Percentiles rank a stretch among this genome's conserved stretches.
phyloP scores from a whole-genome alignment of 169 alveolate species.

The Theileria annulata region DNA sequence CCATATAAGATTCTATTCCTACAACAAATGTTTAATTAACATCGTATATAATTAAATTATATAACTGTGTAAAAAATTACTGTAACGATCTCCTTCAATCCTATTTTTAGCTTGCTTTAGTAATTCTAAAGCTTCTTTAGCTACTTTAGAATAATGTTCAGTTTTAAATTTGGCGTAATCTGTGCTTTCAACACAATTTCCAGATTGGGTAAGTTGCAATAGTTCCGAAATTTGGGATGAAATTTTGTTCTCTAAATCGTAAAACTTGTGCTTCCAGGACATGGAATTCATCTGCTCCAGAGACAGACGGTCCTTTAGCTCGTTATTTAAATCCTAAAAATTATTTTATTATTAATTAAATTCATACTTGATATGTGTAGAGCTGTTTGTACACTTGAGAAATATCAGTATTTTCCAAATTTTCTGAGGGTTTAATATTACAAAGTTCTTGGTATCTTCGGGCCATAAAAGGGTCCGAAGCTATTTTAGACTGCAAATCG shows the following conservation, averaged over 20 bases:
- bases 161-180: conserved; percentile 37
- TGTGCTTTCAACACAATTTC: conserved; percentile 28
- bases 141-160: conserved; percentile 56
- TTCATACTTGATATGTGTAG: conserved; percentile 30
- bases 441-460: conserved; percentile 35
- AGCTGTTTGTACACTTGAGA: conserved; percentile 54
- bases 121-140: conserved; percentile 71
- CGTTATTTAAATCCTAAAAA: conserved; percentile 55
- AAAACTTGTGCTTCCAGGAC: conserved; percentile 65
- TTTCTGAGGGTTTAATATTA: conserved; percentile 5
- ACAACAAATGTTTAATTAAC: neutral
- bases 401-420: neutral
- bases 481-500: conserved; percentile 50
- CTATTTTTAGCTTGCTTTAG: conserved; percentile 71
- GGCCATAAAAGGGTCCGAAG: conserved; percentile 54
- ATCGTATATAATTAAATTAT: neutral
- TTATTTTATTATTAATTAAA: neutral
- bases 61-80: conserved; percentile 1
- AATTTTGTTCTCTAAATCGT: conserved; percentile 49
- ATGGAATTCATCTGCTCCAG: conserved; percentile 54
- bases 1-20: conserved; percentile 45
- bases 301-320: conserved; percentile 52
- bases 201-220: conserved; percentile 27
- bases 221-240: conserved; percentile 50
- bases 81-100: conserved; percentile 69